Conservation (phyloP, 176 grass and related monocot species). For the Puccinellia tenuiflora region DNA sequence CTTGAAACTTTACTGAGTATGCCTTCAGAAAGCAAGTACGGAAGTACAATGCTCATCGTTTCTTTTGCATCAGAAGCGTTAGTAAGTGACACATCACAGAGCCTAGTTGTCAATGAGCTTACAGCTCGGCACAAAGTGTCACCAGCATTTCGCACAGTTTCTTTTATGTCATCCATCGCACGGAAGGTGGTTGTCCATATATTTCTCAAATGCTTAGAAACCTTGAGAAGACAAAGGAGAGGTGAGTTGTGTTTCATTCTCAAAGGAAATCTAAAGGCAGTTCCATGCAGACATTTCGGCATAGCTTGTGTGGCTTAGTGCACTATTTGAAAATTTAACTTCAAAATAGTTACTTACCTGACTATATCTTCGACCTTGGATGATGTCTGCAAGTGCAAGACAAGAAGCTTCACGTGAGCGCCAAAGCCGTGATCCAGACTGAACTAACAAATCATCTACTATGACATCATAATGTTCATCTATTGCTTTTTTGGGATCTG, state of each 20-base stretch:
- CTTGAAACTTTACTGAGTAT: constrained; percentile 95
- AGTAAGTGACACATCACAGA: constrained; percentile 85
- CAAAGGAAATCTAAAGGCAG: constrained; percentile 3
- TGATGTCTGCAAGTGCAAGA: constrained; percentile 95
- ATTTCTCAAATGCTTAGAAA: constrained; percentile 78
- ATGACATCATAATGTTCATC: constrained; percentile 91
- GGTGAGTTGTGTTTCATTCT: background rate
- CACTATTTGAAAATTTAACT: constrained; percentile 18
- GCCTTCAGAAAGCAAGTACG: constrained; percentile 87
- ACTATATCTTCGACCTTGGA: constrained; percentile 86
- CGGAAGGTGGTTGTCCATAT: constrained; percentile 89
- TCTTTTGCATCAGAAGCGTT: constrained; percentile 71
- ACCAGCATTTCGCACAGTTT: constrained; percentile 93
- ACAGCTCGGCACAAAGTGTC: constrained; percentile 83
- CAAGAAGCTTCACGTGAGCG: constrained; percentile 96
- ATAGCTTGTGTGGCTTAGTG: background rate
- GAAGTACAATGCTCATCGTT: constrained; percentile 88
- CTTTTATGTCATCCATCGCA: constrained; percentile 98
- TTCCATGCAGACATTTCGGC: constrained; percentile 3
- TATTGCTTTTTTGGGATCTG: constrained; percentile 86
- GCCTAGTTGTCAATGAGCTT: constrained; percentile 79
- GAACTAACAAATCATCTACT: constrained; percentile 83
- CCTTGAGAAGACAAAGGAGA: constrained; percentile 40
- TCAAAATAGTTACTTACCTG: constrained; percentile 43
- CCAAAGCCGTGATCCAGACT: constrained; percentile 98